Conservation (phyloP, 1,284 basidiomycete species). For the Caloboletus inedulis region DNA sequence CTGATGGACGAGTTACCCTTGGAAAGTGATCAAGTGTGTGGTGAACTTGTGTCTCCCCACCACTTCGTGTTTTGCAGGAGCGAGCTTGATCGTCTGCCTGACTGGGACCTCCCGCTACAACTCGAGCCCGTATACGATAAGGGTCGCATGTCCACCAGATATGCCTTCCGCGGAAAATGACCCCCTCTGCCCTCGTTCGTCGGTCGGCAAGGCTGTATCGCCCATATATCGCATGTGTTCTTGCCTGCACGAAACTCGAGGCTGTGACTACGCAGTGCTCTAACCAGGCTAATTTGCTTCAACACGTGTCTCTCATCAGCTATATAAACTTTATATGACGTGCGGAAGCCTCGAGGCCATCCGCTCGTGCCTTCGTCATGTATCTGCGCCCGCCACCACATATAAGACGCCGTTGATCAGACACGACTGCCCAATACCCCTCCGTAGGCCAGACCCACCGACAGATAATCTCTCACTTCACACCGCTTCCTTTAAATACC, state of each 20-base stretch:
- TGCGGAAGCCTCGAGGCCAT: slow-evolving; percentile 33
- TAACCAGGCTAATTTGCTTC: slow-evolving; percentile 1
- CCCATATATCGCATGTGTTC: too few relatives aligned
- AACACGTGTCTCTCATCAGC: slow-evolving; percentile 21
- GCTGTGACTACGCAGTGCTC: slow-evolving; percentile 16
- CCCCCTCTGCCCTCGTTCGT: slow-evolving; percentile 5
- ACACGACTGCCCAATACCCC: slow-evolving; percentile 21
- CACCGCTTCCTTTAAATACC: slow-evolving; percentile 22
- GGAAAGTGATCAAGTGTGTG: too few relatives aligned
- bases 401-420: slow-evolving; percentile 36
- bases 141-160: background rate
- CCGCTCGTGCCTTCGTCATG: slow-evolving; percentile 28
- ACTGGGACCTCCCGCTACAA: too few relatives aligned
- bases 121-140: background rate
- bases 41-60: too few relatives aligned
- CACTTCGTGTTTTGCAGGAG: too few relatives aligned
- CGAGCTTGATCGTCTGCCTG: too few relatives aligned
- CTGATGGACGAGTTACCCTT: too few relatives aligned
- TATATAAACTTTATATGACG: slow-evolving; percentile 14
- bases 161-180: background rate
- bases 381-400: slow-evolving; percentile 16
- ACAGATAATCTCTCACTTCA: slow-evolving; percentile 22
- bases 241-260: slow-evolving; percentile 9
- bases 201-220: background rate
- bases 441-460: slow-evolving; percentile 9